Evolutionary conservation across 176 grass and related monocot genomes (phyloP), one percentile per base, ranked within the genome.

Genomic region (Oryza officinalis): DNA sequence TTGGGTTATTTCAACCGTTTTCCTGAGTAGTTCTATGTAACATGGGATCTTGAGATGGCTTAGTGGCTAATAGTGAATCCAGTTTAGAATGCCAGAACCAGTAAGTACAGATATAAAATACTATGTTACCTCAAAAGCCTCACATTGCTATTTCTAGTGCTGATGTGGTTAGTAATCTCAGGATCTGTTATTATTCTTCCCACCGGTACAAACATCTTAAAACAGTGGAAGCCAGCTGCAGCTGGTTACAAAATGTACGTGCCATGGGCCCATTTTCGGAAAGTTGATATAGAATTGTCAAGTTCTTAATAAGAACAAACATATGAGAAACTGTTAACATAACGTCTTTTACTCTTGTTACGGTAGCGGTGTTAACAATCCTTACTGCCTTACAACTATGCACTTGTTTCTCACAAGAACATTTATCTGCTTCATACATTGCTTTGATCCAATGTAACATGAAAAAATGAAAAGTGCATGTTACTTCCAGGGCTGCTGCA

Each of bases 401-500:
- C 5, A 66, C 38, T 12, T 52, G 2, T 46, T 74, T 27, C 65
- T 76, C n/a, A 74, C 38, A 46, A 44, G 41, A 41, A 6, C 27
- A 76, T 72, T 54, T 82, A 33, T 76, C 8, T 33, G 25, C 31
- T 75, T 75, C 63, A n/a, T 57, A n/a, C 45, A 47, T 37, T 63
- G n/a, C 25, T 73, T 82, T 78, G 26, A 59, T 72, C 26, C 72
- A 73, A 85, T 72, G 22, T 82, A 67, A 85, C 75, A 80, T 70
- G 60, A 74, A 74, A 74, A 87, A 17, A 74, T 69, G 59, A 65
- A 68, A 75, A 87, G 17, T 79, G 67, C 69, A 67, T 71, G 6
- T 13, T 78, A 83, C 75, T 93, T 85, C 13, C 88, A 97, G 94
- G 89, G 94, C 91, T 87, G 94, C 94, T 88, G 89, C 94, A 50